Evolutionary conservation across 805 yeast species (phyloP), one percentile per base, ranked within the genome.

Genomic region (Starmerella powellii): DNA sequence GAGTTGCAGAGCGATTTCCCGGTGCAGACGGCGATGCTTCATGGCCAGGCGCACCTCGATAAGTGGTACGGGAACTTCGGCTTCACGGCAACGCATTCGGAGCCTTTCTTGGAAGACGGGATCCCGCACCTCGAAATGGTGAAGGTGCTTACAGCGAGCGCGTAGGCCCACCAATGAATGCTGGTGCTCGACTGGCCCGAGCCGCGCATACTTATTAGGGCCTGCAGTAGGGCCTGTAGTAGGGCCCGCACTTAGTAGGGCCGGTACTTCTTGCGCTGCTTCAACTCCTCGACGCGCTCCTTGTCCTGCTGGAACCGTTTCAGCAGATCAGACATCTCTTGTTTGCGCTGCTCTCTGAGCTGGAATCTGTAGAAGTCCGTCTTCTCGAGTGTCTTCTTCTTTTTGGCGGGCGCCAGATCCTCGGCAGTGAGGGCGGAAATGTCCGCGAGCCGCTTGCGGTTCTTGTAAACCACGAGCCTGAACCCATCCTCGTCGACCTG

Each of bases 291-390:
- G 40, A 91, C 82, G 60, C 78, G 78, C 53, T 79, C 88, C 65
- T 91, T 96, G 62, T 91, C 99, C 47, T 76, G 77, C 60, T 83
- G 85, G 65, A 87, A 91, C 59, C 86, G 84, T 44, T 63, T 67
- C 57, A 91, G 68, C 57, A 91, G 67, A 41, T 83, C 86, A 58
- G 84, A 83, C 83, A 91, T 85, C 62, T 88, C 95, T 49, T 72
- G 74, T 68, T 91, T 91, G 72, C 87, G 88, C 56, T 76, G 73
- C 60, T 91, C 95, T 63, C 99, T 78, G 52, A 91, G 74, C 66
- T 91, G 99, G 74, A 87, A 91, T 55, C 95, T 72, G 68, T 91
- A 91, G 68, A 91, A 91, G 63, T 93, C 97, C 51, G 73, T 71
- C 67, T 87, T 84, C 55, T 83, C 87, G 57, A 77, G 77, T 61